Evolutionary conservation across 257 asterid genomes (phyloP), one percentile per base, ranked within the genome.

Genomic region (Fraxinus pennsylvanica): DNA sequence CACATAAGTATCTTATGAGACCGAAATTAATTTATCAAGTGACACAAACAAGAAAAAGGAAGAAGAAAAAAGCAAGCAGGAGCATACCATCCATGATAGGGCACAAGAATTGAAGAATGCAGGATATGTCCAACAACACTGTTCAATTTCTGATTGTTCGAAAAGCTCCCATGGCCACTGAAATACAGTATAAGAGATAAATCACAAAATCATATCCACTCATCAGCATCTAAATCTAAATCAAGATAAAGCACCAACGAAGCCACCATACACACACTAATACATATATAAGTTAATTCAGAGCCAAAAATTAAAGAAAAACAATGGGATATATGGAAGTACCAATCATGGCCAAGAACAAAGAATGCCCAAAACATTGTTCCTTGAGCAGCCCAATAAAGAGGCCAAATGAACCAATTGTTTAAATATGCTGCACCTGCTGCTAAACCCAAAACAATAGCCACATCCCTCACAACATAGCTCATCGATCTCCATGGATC

Each of bases 141-240:
- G 52, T 96, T 96, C 85, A 96, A 52, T 83, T 86, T 93, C 41
- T 85, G 92, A 81, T 93, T 76, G 83, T 78, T 92, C 1, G 98
- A 93, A 85, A 96, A 93, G 83, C 99, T 93, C 47, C 99, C 99
- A 92, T 96, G 99, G 7, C 99, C 99, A 88, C 98, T 92, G 96
- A 90, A 21, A 52, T 52, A 14, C 63, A 52, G 63, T 17, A 17
- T 5, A 52, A 19, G 63, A 22, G 63, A 52, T 17, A 52, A 19
- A 52, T 52, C 52, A 10, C 13, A 12, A 43, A 43, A 43, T 43
- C 52, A 10, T 13, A 39, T 13, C 13, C 45, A 39, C 45, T 39
- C 45, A 39, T 39, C 45, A 8, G 13, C 45, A 39, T 39, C 45
- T 39, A 39, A 39, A 39, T 39, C 45, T 6, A 38, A 38, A 38